Evolutionary conservation across 176 grass and related monocot species (phyloP).

Genomic region (Melocanna baccifera): DNA sequence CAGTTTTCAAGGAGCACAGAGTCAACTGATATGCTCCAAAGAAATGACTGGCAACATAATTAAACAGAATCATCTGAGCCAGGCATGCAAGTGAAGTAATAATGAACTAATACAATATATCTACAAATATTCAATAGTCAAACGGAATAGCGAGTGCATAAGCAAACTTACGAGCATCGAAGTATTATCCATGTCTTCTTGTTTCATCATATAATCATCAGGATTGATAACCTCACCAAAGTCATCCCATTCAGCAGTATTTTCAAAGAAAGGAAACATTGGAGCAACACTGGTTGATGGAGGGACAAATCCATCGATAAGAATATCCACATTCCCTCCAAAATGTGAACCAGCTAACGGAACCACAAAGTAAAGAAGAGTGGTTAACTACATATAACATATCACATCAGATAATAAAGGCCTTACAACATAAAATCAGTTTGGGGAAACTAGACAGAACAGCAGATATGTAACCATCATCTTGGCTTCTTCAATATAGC

Average conservation of each 20-base stretch:
- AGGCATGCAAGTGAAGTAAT: neutral
- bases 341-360: conserved; percentile 46
- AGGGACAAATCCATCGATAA: conserved; percentile 96
- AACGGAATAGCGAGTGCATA: neutral
- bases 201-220: conserved; percentile 90
- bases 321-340: conserved; percentile 62
- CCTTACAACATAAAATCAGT: neutral
- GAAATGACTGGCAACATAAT: neutral
- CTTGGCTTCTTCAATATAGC: conserved; percentile 15
- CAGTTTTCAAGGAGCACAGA: conserved; percentile 3
- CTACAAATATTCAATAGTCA: neutral
- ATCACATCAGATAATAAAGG: conserved; percentile 9
- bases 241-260: conserved; percentile 89
- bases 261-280: conserved; percentile 98
- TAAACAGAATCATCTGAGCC: neutral
- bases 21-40: neutral
- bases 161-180: conserved; percentile 75
- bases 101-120: neutral
- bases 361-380: conserved; percentile 40
- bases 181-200: conserved; percentile 72
- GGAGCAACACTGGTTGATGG: conserved; percentile 68
- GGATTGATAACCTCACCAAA: conserved; percentile 97
- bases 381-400: conserved; percentile 20
- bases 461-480: neutral
- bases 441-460: conserved; percentile 1